These are phyloP conservation scores for Casuarina glauca DNA, from an alignment of 306 rosid species.

Conservation along the genomic window DNA sequence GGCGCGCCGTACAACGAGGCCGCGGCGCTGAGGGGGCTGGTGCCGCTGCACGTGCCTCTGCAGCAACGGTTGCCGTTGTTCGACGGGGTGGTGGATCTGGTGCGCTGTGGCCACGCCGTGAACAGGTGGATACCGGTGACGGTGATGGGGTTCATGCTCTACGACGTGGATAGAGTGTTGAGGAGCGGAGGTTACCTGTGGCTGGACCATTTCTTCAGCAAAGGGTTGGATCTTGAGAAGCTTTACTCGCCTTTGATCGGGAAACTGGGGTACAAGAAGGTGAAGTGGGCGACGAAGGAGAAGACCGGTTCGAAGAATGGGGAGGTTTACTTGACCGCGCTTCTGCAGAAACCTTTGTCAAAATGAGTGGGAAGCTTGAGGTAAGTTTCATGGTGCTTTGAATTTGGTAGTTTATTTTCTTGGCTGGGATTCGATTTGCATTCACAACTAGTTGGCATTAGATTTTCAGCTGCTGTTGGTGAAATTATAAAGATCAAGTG, in stretches of 20 bases:
- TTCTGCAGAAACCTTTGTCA: conserved; percentile 83
- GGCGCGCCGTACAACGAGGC: conserved; percentile 81
- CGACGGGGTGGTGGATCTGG: conserved; percentile 81
- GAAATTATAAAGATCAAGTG: neutral
- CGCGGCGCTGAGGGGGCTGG: conserved; percentile 74
- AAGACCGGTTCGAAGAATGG: conserved; percentile 74
- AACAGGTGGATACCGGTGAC: conserved; percentile 88
- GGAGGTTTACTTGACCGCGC: conserved; percentile 82
- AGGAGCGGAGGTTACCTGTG: conserved; percentile 89
- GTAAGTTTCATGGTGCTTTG: conserved; percentile 22
- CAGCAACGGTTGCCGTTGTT: conserved; percentile 89
- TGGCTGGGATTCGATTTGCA: neutral
- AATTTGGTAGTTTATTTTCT: neutral
- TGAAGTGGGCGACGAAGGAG: conserved; percentile 82
- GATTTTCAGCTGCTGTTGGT: neutral
- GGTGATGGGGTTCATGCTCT: conserved; percentile 76
- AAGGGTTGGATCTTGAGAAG: conserved; percentile 69
- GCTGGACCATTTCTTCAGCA: conserved; percentile 90
- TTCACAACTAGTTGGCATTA: neutral
- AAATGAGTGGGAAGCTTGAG: conserved; percentile 42
- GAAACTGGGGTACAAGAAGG: conserved; percentile 83
- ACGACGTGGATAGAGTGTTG: conserved; percentile 80
- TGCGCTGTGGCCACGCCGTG: conserved; percentile 92
- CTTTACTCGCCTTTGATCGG: conserved; percentile 74
- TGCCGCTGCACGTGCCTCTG: conserved; percentile 87